Evolutionary conservation across 768 basidiomycete genomes (phyloP).

Genomic region (Termitomyces sp.): DNA sequence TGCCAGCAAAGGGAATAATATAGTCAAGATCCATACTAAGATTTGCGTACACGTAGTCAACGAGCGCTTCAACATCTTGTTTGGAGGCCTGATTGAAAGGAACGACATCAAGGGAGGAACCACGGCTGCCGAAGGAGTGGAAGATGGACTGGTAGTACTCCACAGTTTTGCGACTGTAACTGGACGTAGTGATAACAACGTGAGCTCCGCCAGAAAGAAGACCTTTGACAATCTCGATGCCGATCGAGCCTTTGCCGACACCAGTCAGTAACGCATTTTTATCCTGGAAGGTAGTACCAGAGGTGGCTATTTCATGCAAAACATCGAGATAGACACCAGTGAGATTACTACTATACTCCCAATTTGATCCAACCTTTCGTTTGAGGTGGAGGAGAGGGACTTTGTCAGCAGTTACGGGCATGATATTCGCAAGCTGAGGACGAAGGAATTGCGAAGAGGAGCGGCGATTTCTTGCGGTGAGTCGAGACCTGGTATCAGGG

Average conservation of each 20-base stretch:
- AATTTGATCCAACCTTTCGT: conserved; percentile 89
- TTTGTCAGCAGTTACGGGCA: conserved; percentile 77
- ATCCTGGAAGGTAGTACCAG: conserved; percentile 97
- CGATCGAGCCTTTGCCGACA: conserved; percentile 97
- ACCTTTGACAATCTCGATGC: conserved; percentile 96
- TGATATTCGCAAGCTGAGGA: conserved; percentile 73
- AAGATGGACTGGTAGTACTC: conserved; percentile 99
- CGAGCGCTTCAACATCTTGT: conserved; percentile 95
- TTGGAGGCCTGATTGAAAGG: conserved; percentile 99
- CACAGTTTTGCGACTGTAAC: conserved; percentile 92
- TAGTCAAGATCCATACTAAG: conserved; percentile 97
- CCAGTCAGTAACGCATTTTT: conserved; percentile 98
- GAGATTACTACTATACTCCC: conserved; percentile 97
- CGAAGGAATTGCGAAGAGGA: conserved; percentile 97
- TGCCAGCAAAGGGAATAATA: conserved; percentile 96
- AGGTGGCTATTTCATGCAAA: conserved; percentile 96
- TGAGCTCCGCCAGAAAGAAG: conserved; percentile 94
- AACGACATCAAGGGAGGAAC: conserved; percentile 95
- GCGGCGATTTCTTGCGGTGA: conserved; percentile 66
- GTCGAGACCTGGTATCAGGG: conserved; percentile 54
- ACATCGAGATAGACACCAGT: conserved; percentile 96
- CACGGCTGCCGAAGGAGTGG: conserved; percentile 91
- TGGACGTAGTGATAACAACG: conserved; percentile 96
- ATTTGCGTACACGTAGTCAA: conserved; percentile 96
- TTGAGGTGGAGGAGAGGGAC: conserved; percentile 94